Conservation (phyloP, 2,329 filamentous ascomycete species). For the Tolypocladium ophioglossoides region DNA sequence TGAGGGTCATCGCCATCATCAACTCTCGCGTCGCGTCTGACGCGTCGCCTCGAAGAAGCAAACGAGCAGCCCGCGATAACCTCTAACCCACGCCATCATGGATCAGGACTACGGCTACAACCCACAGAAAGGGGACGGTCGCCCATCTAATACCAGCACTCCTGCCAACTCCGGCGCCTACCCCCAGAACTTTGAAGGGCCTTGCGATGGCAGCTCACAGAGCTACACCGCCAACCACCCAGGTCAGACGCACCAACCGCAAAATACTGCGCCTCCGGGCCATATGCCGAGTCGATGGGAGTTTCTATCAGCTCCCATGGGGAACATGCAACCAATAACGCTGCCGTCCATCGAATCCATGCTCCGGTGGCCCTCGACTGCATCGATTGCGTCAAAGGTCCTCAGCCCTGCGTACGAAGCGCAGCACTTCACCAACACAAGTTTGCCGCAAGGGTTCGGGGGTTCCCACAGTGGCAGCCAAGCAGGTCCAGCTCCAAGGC, state of each 20-base stretch:
- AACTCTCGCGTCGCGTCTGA: background rate
- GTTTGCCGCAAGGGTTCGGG: background rate
- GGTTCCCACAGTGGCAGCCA: background rate
- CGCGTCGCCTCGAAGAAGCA: background rate
- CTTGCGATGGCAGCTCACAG: background rate
- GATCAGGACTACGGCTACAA: background rate
- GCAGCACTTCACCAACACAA: background rate
- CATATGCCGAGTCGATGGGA: background rate
- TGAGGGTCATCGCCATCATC: too few relatives aligned
- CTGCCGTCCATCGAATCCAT: background rate
- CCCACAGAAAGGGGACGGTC: background rate
- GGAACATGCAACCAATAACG: background rate
- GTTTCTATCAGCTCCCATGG: background rate
- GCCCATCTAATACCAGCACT: too few relatives aligned
- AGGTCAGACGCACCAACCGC: background rate
- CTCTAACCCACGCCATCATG: background rate
- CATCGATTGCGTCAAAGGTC: background rate
- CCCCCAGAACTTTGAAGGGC: too few relatives aligned
- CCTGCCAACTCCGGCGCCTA: too few relatives aligned
- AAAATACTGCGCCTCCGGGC: background rate
- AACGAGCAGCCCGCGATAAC: background rate
- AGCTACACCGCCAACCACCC: background rate
- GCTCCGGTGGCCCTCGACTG: too few relatives aligned
- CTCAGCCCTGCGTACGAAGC: accelerated
- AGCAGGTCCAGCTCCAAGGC: background rate